Base-by-base conservation (phyloP, 495 filamentous ascomycete genomes). In the Aspergillus mulundensis region DNA sequence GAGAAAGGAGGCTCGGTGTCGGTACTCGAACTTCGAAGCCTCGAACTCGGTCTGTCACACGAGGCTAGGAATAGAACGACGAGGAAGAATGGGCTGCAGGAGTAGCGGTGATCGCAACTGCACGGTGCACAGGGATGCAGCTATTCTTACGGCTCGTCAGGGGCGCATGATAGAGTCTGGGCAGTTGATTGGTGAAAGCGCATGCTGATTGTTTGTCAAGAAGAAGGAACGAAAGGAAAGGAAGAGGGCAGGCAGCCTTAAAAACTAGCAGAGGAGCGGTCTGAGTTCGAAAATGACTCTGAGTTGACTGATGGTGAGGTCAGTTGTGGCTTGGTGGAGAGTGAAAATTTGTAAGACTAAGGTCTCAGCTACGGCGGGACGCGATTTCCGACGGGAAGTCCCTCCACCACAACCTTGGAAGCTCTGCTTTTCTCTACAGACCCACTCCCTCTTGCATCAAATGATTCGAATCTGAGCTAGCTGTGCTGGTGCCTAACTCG, bases 71-170 rank as follows among this genome's bases (percentile, higher is more conserved):
- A 56, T 53, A 52, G 46, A 53, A 16, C 38, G 36, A 45, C 30
- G 40, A 54, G 32, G 30, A 45, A 32, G 42, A 49, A 60, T 40
- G 63, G 52, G 56, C 61, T 61, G 59, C 61, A 63, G 51, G 55
- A 45, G 52, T 45, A 68, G 32, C 32, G 32, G 32, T 36, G 32
- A 15, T 36, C 32, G 5, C 32, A 15, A 36, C 32, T 53, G 65
- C 60, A 71, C 57, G 50, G 57, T 46, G 64, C 60, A 56, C 45
- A 61, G 48, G 59, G 54, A 61, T 61, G 60, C 60, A 60, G 54
- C 32, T 41, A 40, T 42, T 59, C 36, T 50, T 57, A 53, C 54
- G 50, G 56, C 50, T 57, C 42, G 46, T 53, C 40, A 56, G 40
- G 57, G 58, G 53, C 57, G 61, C 64, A 66, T 66, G 64, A 53